Percentiles rank a stretch among this genome's conserved stretches.
phyloP scores from a whole-genome alignment of 345 rosid species.

The Dimocarpus longan region DNA sequence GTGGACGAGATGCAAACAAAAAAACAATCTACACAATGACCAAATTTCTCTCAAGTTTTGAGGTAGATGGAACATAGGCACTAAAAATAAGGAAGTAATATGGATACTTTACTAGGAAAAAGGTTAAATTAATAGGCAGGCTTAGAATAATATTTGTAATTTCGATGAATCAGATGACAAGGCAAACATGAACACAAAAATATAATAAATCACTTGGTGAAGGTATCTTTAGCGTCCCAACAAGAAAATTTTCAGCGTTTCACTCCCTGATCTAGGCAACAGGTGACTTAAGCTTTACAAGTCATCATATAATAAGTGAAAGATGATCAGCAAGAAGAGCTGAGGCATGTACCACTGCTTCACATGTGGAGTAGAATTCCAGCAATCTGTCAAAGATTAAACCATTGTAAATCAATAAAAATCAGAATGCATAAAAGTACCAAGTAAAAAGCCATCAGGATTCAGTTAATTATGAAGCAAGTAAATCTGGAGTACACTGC shows the following conservation, averaged over 20 bases:
- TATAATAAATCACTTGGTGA: neutral
- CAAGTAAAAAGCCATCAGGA: neutral
- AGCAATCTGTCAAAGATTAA: constrained; percentile 66
- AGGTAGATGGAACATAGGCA: neutral
- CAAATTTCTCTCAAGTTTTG: neutral
- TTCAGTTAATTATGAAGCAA: constrained; percentile 2
- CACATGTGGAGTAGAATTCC: constrained; percentile 75
- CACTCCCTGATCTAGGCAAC: neutral
- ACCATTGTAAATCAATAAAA: constrained; percentile 20
- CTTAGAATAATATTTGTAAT: neutral
- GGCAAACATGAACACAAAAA: neutral
- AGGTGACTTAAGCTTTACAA: neutral
- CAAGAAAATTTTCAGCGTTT: neutral
- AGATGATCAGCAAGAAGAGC: constrained; percentile 18
- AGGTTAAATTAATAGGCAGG: neutral
- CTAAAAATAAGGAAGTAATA: neutral
- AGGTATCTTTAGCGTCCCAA: neutral
- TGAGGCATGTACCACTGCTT: constrained; percentile 62
- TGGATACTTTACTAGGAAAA: neutral
- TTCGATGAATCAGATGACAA: neutral
- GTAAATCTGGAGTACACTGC: neutral
- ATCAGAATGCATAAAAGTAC: constrained; percentile 11
- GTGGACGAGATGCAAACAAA: neutral
- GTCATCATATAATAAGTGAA: constrained; percentile 7
- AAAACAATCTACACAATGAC: neutral